Conservation (phyloP, 768 basidiomycete genomes). For the Lactarius tabidus region DNA sequence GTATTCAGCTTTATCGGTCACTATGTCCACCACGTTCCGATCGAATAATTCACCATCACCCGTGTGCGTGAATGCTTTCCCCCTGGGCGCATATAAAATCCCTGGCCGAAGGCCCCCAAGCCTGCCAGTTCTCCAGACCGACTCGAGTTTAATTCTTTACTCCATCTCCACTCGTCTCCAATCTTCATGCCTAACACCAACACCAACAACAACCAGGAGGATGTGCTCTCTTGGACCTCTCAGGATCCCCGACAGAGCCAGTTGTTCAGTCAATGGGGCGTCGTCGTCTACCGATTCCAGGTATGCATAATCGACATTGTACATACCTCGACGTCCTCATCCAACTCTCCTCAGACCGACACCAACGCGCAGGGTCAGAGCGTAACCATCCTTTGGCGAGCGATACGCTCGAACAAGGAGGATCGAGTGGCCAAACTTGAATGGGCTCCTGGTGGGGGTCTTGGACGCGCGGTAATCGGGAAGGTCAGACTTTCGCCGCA, state of each 20-base stretch:
- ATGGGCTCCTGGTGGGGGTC: conserved; percentile 78
- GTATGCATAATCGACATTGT: conserved; percentile 38
- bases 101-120: conserved; percentile 25
- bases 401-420: conserved; percentile 81
- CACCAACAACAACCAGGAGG: conserved; percentile 45
- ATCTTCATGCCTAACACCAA: conserved; percentile 30
- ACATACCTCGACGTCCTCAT: conserved; percentile 29
- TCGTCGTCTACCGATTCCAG: conserved; percentile 76
- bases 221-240: conserved; percentile 83
- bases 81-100: conserved; percentile 51
- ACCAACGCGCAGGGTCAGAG: conserved; percentile 59
- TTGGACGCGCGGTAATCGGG: conserved; percentile 81
- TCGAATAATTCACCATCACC: conserved; percentile 56
- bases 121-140: conserved; percentile 28
- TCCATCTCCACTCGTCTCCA: conserved; percentile 29
- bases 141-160: conserved; percentile 24
- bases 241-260: conserved; percentile 80
- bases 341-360: conserved; percentile 49
- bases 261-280: conserved; percentile 77
- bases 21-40: conserved; percentile 70
- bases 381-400: conserved; percentile 73
- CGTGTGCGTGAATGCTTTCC: conserved; percentile 46
- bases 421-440: conserved; percentile 86
- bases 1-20: conserved; percentile 70
- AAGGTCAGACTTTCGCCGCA: conserved; percentile 48